phyloP scores from a whole-genome alignment of 2,329 filamentous ascomycete genomes.

The Aspergillus sp. region DNA sequence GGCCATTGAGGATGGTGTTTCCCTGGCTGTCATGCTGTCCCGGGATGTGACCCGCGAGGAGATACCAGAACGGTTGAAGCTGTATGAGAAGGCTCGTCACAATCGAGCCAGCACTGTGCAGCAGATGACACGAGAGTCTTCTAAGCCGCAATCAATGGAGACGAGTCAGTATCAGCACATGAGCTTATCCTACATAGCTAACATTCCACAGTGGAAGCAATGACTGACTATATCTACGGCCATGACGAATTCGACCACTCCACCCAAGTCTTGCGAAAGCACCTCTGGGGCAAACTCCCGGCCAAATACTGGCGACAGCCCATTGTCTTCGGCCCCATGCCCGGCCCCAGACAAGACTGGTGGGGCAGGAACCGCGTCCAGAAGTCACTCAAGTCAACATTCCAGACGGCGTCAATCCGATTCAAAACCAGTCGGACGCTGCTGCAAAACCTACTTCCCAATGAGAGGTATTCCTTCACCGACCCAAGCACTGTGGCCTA shows the following conservation, averaged over 20 bases:
- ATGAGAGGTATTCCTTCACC: slow-evolving; percentile 45
- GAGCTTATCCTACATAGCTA: neutral
- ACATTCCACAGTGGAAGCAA: slow-evolving; percentile 13
- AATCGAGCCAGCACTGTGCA: slow-evolving; percentile 62
- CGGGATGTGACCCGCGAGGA: slow-evolving; percentile 47
- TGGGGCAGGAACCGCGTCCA: slow-evolving; percentile 22
- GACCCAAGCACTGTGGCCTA: slow-evolving; percentile 48
- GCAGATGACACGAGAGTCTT: slow-evolving; percentile 53
- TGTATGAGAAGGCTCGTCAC: slow-evolving; percentile 62
- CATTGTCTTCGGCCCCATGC: slow-evolving; percentile 51
- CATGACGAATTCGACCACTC: slow-evolving; percentile 63
- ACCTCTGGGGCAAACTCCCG: slow-evolving; percentile 48
- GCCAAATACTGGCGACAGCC: slow-evolving; percentile 50
- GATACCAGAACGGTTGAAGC: slow-evolving; percentile 56
- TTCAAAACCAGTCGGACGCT: slow-evolving; percentile 55
- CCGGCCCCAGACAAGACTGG: slow-evolving; percentile 46
- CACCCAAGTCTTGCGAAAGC: slow-evolving; percentile 51
- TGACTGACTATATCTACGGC: slow-evolving; percentile 54
- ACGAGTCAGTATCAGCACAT: slow-evolving; percentile 15
- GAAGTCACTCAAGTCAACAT: slow-evolving; percentile 38
- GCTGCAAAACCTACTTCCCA: slow-evolving; percentile 53
- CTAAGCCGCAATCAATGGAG: slow-evolving; percentile 17
- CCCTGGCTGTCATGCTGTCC: slow-evolving; percentile 60
- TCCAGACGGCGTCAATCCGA: slow-evolving; percentile 51
- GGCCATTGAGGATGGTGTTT: slow-evolving; percentile 68